Percentiles rank a stretch among this genome's conserved stretches.
Evolutionary conservation across 768 basidiomycete genomes (phyloP).

Genomic region (Kwoniella heveanensis): DNA sequence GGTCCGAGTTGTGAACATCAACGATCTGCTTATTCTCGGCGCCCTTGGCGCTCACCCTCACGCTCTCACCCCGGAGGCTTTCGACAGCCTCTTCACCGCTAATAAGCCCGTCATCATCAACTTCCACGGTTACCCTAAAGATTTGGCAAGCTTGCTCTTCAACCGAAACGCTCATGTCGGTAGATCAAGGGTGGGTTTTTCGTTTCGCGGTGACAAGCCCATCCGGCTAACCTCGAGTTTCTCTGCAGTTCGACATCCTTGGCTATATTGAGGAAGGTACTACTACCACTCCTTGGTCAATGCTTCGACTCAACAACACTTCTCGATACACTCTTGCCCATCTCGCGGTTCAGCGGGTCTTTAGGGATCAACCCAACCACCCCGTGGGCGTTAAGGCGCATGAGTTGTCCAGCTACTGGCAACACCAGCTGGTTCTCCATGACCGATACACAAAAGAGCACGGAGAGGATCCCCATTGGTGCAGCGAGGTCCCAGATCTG

Average conservation of each 20-base stretch:
- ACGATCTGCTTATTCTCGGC: constrained; percentile 82
- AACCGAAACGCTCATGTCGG: constrained; percentile 49
- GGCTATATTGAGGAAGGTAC: constrained; percentile 53
- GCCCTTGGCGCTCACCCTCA: constrained; percentile 61
- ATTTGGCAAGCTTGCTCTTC: constrained; percentile 51
- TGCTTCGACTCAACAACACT: constrained; percentile 54
- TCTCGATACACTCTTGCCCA: constrained; percentile 55
- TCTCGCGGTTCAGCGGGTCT: constrained; percentile 53
- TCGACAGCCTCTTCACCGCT: constrained; percentile 49
- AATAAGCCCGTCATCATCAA: constrained; percentile 68
- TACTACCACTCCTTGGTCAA: constrained; percentile 58
- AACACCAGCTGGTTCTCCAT: constrained; percentile 67
- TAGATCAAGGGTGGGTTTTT: constrained; percentile 36
- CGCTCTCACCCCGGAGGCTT: constrained; percentile 46
- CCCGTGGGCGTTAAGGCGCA: constrained; percentile 63
- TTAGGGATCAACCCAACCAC: constrained; percentile 37
- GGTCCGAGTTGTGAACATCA: constrained; percentile 84
- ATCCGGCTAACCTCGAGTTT: constrained; percentile 7
- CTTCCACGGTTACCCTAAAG: constrained; percentile 69
- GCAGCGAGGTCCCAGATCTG: constrained; percentile 40
- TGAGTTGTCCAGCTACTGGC: constrained; percentile 63
- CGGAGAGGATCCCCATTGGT: constrained; percentile 50
- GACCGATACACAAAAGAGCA: constrained; percentile 65
- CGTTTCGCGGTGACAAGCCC: neutral
- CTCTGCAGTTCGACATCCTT: constrained; percentile 40